A percentile compares a stretch with the other conserved stretches of the same genome.
phyloP scores from a whole-genome alignment of 116 monocot genomes.

The Posidonia oceanica region DNA sequence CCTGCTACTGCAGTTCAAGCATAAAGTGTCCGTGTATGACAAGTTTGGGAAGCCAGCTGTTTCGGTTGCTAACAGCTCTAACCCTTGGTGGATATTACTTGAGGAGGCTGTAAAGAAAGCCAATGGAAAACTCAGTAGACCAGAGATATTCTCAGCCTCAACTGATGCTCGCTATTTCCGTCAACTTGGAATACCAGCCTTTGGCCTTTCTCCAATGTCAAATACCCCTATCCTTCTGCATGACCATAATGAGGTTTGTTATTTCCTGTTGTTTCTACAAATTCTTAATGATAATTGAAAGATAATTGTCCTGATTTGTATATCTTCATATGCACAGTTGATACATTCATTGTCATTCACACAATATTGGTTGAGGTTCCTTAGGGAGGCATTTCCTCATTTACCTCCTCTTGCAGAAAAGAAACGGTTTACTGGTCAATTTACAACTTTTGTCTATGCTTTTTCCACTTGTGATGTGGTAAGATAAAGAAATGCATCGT shows the following conservation, averaged over 20 bases:
- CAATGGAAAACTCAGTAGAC: conserved; percentile 56
- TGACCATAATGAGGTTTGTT: conserved; percentile 88
- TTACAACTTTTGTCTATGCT: no score
- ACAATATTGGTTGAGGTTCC: no score
- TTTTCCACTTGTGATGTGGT: no score
- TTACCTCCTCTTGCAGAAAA: no score
- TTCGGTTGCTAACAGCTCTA: conserved; percentile 54
- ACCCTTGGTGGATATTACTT: conserved; percentile 74
- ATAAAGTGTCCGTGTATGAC: conserved; percentile 44
- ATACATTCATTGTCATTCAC: no score
- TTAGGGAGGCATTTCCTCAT: no score
- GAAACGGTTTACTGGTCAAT: no score
- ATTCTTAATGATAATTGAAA: no score
- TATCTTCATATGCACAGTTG: no score
- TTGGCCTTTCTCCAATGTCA: conserved; percentile 95
- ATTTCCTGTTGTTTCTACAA: neutral
- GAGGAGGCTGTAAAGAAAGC: conserved; percentile 64
- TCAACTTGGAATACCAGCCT: conserved; percentile 63
- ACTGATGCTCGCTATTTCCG: conserved; percentile 86
- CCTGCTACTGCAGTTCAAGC: conserved; percentile 43
- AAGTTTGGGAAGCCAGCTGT: conserved; percentile 72
- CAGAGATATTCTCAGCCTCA: conserved; percentile 89
- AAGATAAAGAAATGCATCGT: no score
- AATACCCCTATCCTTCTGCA: conserved; percentile 88
- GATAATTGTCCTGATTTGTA: no score